Base-by-base conservation (phyloP, 2,329 filamentous ascomycete genomes). In the Penicillium decumbens region DNA sequence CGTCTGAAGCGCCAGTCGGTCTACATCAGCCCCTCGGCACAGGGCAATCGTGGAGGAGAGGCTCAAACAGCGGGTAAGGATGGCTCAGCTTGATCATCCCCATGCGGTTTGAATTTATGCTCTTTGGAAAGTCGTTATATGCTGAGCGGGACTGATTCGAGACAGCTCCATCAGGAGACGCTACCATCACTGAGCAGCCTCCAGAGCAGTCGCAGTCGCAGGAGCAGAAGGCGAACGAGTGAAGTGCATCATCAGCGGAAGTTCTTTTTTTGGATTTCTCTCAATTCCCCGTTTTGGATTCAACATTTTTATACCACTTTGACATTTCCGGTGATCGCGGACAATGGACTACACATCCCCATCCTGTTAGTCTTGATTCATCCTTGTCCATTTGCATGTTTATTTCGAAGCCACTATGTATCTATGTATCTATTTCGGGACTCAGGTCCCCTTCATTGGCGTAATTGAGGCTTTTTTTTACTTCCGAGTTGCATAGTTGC, bases 1-100 rank as follows among this genome's bases (percentile, higher is more conserved):
- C 85, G 86, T 39, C 79, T 97, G 45, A 81, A 76, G 74, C 62
- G 61, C 38, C 49, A 63, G 52, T 53, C 59, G 9, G 42, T 56
- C 24, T 25, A 46, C 45, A 51, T 48, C 35, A 56, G 46, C 43
- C 57, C 29, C 41, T 45, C 37, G n/a, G n/a, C 40, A 18, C 49
- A 41, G 38, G 20, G 35, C 9, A 28, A 42, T 23, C 48, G 42
- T 6, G 49, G 48, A 23, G 58, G 48, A 37, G 50, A 54, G 40
- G 46, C 27, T 18, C 54, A 55, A 47, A 45, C 55, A 58, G 49
- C 53, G 50, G 59, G 59, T 61, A 57, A 61, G 59, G 55, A 47
- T 57, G 48, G 49, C 45, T 57, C 57, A 39, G 41, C 43, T 39
- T 57, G 57, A 58, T 59, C 42, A 50, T 51, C 43, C 38, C 50